These are phyloP conservation scores for Aspergillus floridensis DNA, from an alignment of 2,329 filamentous ascomycete genomes.

Conservation along the genomic window DNA sequence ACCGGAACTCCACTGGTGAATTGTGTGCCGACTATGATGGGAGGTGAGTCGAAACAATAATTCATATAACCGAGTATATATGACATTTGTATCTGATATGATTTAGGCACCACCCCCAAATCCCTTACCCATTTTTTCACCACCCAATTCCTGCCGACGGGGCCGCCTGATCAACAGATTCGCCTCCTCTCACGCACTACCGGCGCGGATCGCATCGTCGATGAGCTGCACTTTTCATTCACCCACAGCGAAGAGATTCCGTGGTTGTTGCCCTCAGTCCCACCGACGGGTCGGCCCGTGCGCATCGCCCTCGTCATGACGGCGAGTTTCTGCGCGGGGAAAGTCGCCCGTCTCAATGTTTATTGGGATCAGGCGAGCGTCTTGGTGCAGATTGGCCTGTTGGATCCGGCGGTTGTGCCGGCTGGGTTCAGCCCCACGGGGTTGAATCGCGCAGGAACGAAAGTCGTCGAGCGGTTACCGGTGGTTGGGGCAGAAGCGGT, in stretches of 20 bases:
- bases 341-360: constrained; percentile 50
- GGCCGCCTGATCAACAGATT: constrained; percentile 48
- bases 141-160: constrained; percentile 52
- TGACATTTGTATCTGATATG: not conserved
- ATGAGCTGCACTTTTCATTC: constrained; percentile 57
- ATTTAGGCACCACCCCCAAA: constrained; percentile 20
- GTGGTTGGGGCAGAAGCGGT: constrained; percentile 37
- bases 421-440: constrained; percentile 39
- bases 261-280: constrained; percentile 57
- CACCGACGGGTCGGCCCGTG: constrained; percentile 54
- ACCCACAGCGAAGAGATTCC: constrained; percentile 53
- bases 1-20: constrained; percentile 29
- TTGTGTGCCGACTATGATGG: constrained; percentile 37
- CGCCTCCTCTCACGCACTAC: constrained; percentile 56
- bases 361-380: constrained; percentile 65
- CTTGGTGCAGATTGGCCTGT: constrained; percentile 56
- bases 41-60: constrained; percentile 23
- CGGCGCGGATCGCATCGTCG: constrained; percentile 56
- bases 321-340: constrained; percentile 38
- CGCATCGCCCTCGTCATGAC: constrained; percentile 54
- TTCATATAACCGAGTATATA: constrained; percentile 8
- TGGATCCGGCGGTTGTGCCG: constrained; percentile 55
- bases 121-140: constrained; percentile 49
- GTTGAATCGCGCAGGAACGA: constrained; percentile 27
- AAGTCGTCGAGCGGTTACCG: constrained; percentile 31